Base-by-base conservation (phyloP, 2,329 filamentous ascomycete species). In the Phyllosticta paracitricarpa region DNA sequence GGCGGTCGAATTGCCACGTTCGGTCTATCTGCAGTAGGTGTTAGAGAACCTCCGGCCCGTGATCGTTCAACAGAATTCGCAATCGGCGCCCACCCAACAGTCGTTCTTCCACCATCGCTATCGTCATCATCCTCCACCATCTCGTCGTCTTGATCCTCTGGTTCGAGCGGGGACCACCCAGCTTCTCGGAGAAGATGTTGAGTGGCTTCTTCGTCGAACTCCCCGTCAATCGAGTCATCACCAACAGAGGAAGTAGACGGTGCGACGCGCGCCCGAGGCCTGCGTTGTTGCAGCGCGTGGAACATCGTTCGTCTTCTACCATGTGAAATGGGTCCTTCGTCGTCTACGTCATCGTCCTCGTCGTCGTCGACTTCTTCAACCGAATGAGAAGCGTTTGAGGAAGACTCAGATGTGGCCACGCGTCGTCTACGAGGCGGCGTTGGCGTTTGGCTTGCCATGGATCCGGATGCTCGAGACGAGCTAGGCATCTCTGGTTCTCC, bases 11-110 rank as follows among this genome's bases (percentile, higher is more conserved):
- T 74, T 33, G 70, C 68, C 66, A 69, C 70, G 63, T 70, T 73
- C 71, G 71, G 72, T 71, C 72, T 72, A 76, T 75, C 75, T 77
- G 74, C 72, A 75, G 73, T 75, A 75, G 74, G 73, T 73, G 74
- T 77, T 73, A 77, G 74, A 76, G 73, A 76, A 71, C 74, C 72
- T 69, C 69, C 70, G 70, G 73, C 73, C 72, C 73, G 73, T 67
- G 69, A 68, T 76, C 73, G 73, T 67, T 75, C 72, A 75, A 74
- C 74, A 68, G 73, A 74, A 70, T 71, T 75, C 73, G 73, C 70
- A 69, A 71, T 74, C 73, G 72, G 69, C 67, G 75, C 74, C 73
- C 73, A 76, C 74, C 74, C 74, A 72, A 76, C 73, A 65, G 73
- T 75, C 73, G 74, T 76, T 66, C 72, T 70, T 67, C 68, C 74